These are phyloP conservation scores for Epichloe glyceriae DNA, from an alignment of 2,329 filamentous ascomycete genomes.

Conservation along the genomic window DNA sequence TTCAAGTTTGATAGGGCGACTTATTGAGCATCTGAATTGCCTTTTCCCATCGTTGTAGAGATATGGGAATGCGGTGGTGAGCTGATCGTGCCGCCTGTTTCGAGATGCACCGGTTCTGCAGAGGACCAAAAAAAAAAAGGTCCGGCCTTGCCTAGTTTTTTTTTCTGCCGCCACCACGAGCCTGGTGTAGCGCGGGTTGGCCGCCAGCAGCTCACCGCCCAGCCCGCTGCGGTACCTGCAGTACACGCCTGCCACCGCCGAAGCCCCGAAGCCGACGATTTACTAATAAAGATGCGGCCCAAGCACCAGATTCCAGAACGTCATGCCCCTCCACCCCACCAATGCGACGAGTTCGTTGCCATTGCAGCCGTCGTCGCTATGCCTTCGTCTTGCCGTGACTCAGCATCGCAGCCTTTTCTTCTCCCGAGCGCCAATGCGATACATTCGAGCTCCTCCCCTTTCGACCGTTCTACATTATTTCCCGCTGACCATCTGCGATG, in stretches of 20 bases:
- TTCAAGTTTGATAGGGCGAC: not conserved
- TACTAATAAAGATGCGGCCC: not conserved
- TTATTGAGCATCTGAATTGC: not conserved
- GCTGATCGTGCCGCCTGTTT: not conserved
- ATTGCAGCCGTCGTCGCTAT: not conserved
- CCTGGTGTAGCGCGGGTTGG: conserved; percentile 1
- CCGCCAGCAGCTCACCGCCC: not conserved
- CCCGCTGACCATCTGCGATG: not conserved
- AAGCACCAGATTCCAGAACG: not conserved
- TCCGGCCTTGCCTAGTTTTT: conserved; percentile 19
- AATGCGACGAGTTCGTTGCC: conserved; percentile 1
- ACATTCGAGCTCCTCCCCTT: not conserved
- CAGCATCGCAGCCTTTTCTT: too few species aligned
- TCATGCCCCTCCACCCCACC: conserved; percentile 19
- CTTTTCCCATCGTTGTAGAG: not conserved
- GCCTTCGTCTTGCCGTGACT: not conserved
- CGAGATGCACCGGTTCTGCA: not conserved
- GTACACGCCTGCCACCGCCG: not conserved
- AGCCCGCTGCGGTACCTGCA: too few species aligned
- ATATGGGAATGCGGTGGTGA: conserved; percentile 1
- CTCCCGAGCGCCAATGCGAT: not conserved
- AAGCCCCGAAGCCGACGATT: not conserved
- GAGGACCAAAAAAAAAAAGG: conserved; percentile 14
- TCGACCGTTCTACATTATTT: not conserved
- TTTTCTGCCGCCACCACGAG: conserved; percentile 9